Conservation (phyloP, 1,139 yeast genomes). For the Casaregolazyma suthepensis region DNA sequence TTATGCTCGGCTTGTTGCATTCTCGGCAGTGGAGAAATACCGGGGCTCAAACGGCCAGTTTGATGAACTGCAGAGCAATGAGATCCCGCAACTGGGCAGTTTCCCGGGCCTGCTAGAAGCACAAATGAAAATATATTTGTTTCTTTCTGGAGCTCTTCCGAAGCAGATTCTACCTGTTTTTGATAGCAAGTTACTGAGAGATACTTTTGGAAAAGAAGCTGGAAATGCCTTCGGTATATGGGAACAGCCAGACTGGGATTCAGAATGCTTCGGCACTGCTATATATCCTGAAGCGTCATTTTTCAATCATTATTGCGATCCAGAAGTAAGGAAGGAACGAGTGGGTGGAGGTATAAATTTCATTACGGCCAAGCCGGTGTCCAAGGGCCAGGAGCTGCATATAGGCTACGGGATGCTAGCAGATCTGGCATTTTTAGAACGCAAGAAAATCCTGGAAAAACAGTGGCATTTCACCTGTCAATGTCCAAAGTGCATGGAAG, state of each 20-base stretch:
- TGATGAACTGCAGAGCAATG: conserved; percentile 49
- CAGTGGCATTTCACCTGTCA: conserved; percentile 61
- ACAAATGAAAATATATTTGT: conserved; percentile 47
- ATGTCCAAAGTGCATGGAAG: conserved; percentile 41
- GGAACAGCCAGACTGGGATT: conserved; percentile 45
- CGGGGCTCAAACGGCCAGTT: conserved; percentile 28
- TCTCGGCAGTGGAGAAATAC: conserved; percentile 21
- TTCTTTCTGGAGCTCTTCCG: conserved; percentile 42
- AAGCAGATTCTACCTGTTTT: conserved; percentile 35
- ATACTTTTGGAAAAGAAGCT: conserved; percentile 54
- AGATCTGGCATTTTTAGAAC: conserved; percentile 37
- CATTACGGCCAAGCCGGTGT: conserved; percentile 31
- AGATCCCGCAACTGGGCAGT: conserved; percentile 41
- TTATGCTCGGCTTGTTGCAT: conserved; percentile 35
- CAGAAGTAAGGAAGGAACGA: conserved; percentile 41
- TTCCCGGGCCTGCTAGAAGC: conserved; percentile 50
- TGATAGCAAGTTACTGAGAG: conserved; percentile 40
- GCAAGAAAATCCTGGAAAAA: conserved; percentile 42
- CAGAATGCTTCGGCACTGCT: conserved; percentile 63
- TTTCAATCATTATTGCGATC: conserved; percentile 60
- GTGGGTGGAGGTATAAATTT: conserved; percentile 34
- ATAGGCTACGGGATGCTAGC: conserved; percentile 56
- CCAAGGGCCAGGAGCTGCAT: conserved; percentile 47
- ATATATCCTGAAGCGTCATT: conserved; percentile 63
- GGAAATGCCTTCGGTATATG: conserved; percentile 77